Conservation (phyloP, 805 yeast genomes). For the Candida maris region DNA sequence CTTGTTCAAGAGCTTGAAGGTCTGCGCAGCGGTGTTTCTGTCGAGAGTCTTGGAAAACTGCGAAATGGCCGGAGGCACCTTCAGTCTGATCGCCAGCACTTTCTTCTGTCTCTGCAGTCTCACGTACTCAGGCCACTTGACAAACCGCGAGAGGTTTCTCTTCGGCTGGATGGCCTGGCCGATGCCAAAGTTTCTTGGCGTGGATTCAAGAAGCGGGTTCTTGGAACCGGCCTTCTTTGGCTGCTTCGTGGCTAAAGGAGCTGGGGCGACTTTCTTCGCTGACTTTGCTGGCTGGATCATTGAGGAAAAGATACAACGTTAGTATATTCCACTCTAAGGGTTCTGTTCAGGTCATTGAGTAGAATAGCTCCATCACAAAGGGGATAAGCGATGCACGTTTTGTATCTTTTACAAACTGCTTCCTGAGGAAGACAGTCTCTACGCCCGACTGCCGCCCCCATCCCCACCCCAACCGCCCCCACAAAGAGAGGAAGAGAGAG, state of each 20-base stretch:
- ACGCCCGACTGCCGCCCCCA: slow-evolving; percentile 6
- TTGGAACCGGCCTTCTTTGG: slow-evolving; percentile 45
- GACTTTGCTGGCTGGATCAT: slow-evolving; percentile 44
- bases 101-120: slow-evolving; percentile 97
- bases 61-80: slow-evolving; percentile 96
- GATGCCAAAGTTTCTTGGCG: slow-evolving; percentile 89
- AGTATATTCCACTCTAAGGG: slow-evolving; percentile 24
- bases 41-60: slow-evolving; percentile 93
- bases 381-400: not conserved
- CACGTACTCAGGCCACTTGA: slow-evolving; percentile 97
- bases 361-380: slow-evolving; percentile 11
- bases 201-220: slow-evolving; percentile 83
- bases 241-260: slow-evolving; percentile 81
- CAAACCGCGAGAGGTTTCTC: slow-evolving; percentile 92
- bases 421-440: slow-evolving; percentile 1
- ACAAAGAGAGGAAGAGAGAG: no score
- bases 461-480: no score
- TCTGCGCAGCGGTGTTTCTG: slow-evolving; percentile 96
- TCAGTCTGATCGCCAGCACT: slow-evolving; percentile 86
- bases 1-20: slow-evolving; percentile 94
- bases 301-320: slow-evolving; percentile 28
- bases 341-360: slow-evolving; percentile 28
- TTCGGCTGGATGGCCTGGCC: slow-evolving; percentile 92
- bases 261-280: slow-evolving; percentile 85
- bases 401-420: slow-evolving; percentile 1